Percentiles rank a stretch among this genome's conserved stretches.
Conservation (phyloP, 1,284 basidiomycete species). For the Anthracocystis setariae region DNA sequence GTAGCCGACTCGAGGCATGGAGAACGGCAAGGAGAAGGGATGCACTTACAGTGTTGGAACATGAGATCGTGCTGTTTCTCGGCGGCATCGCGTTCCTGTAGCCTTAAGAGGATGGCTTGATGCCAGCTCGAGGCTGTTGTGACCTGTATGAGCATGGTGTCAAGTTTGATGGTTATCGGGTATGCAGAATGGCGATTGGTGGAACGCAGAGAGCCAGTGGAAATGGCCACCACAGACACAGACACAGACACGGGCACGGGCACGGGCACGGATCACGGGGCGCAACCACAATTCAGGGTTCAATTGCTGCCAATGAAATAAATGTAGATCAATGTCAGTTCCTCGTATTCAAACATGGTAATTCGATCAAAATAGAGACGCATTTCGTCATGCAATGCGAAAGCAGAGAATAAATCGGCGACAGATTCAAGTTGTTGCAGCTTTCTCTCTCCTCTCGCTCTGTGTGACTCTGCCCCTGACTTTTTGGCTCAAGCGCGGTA, state of each 20-base stretch:
- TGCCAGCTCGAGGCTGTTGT: conserved; percentile 47
- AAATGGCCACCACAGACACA: too few relatives aligned
- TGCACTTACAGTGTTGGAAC: conserved; percentile 46
- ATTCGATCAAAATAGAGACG: neutral
- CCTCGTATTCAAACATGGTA: neutral
- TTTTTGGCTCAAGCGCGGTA: too few relatives aligned
- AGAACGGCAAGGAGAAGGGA: neutral
- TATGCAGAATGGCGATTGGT: neutral
- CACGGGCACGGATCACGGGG: neutral
- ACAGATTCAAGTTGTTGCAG: too few relatives aligned
- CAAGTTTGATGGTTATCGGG: neutral
- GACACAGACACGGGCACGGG: too few relatives aligned
- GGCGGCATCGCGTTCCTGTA: conserved; percentile 52
- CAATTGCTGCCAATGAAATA: conserved; percentile 2
- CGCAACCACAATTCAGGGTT: conserved; percentile 15
- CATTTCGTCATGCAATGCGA: conserved; percentile 1
- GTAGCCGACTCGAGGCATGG: neutral
- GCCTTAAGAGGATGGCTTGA: conserved; percentile 46
- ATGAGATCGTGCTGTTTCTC: conserved; percentile 55
- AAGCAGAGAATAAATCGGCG: neutral
- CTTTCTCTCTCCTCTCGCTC: too few relatives aligned
- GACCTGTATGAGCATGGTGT: conserved; percentile 14
- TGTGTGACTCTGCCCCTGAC: too few relatives aligned
- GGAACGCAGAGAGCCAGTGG: neutral
- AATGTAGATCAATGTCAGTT: neutral